Evolutionary conservation across 176 grass and related monocot species (phyloP), one percentile per base, ranked within the genome.

Genomic region (Triticum urartu): DNA sequence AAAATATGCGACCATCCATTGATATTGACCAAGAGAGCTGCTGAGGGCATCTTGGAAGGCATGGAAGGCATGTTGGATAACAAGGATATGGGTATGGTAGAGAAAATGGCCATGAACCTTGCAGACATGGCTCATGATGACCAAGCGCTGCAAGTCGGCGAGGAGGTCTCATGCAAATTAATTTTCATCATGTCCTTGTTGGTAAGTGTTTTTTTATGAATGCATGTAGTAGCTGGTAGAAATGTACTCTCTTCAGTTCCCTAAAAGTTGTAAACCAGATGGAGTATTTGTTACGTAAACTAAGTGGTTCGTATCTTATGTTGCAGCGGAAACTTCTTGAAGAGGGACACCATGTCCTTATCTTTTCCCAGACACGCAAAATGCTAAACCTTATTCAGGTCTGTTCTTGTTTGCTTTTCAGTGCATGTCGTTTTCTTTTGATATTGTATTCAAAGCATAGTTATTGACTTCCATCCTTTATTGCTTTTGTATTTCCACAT

Each of bases 1-100:
- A 98, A 98, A 87, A 98, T 98, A 87, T 98, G 96, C 52, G 96
- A 98, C 78, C 96, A 98, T 30, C 96, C 96, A 76, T 62, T 98
- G 79, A 82, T 98, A 77, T 90, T 98, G 72, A 98, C 96, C 63
- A 98, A 95, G 84, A 95, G 26, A 95, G 96, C 84, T 3, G 96
- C 96, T 79, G 96, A 95, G 79, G 96, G 81, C 67, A 75, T 98
- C 22, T 83, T 98, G 64, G 96, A 98, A 89, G 96, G 95, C 66
- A 98, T 98, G 60, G 95, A 98, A 86, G 95, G 95, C 61, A 98
- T 98, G 89, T 65, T 95, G 65, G 88, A 92, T 80, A 81, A 90
- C 52, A 85, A 94, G 30, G 96, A 98, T 35, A 87, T 89, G 50
- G 86, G 90, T 61, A 86, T 98, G 84, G 91, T 93, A 7, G 90